Evolutionary conservation across 2,329 filamentous ascomycete genomes (phyloP).

Genomic region (Triangularia setosa): DNA sequence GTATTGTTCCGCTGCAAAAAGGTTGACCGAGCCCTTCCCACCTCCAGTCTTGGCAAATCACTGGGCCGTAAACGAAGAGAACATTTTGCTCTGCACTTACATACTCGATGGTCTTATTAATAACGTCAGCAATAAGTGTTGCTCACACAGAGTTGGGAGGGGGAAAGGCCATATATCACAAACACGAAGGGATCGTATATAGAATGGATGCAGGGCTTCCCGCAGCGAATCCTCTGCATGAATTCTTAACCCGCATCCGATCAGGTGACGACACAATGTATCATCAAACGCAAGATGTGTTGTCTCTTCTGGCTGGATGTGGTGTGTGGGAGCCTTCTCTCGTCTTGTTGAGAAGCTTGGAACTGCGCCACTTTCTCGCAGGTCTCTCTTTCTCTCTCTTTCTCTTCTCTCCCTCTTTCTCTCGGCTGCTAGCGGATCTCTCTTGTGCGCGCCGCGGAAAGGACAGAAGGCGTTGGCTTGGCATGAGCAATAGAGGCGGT

Average conservation of each 20-base stretch:
- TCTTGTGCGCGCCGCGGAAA: background rate
- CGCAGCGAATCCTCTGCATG: slow-evolving; percentile 15
- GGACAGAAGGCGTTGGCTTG: background rate
- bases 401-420: too few relatives aligned
- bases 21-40: slow-evolving; percentile 11
- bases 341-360: background rate
- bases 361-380: slow-evolving; percentile 15
- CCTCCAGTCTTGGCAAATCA: background rate
- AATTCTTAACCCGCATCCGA: slow-evolving; percentile 23
- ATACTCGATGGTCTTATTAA: slow-evolving; percentile 23
- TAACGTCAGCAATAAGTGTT: slow-evolving; percentile 14
- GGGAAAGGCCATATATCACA: slow-evolving; percentile 17
- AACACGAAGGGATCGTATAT: slow-evolving; percentile 16
- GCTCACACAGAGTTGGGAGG: slow-evolving; percentile 6
- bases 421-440: slow-evolving; percentile 12
- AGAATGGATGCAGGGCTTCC: slow-evolving; percentile 12
- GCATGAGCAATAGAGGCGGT: background rate
- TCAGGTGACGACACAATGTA: slow-evolving; percentile 27
- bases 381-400: background rate
- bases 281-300: slow-evolving; percentile 24
- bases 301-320: slow-evolving; percentile 13
- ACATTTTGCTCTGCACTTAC: slow-evolving; percentile 11
- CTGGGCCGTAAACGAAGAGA: slow-evolving; percentile 14
- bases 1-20: slow-evolving; percentile 6
- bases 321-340: slow-evolving; percentile 3